Base-by-base conservation (phyloP, 2,329 filamentous ascomycete genomes). In the Colletotrichum theobromicola region DNA sequence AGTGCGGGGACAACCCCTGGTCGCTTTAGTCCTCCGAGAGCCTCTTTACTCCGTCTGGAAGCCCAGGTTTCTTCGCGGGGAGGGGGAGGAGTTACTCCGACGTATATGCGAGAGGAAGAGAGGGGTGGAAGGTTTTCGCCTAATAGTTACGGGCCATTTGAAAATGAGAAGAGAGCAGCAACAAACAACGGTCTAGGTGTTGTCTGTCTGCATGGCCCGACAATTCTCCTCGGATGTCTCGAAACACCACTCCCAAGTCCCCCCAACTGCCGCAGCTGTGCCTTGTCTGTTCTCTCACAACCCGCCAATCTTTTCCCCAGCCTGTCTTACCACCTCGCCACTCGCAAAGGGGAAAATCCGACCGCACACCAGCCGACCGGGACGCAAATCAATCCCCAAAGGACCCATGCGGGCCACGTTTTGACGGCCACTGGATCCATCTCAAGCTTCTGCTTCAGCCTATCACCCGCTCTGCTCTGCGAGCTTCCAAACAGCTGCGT, bases 171-270 rank as follows among this genome's bases (percentile, higher is more conserved):
- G n/a, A n/a, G n/a, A n/a, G n/a, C n/a, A n/a, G n/a, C n/a, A n/a
- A n/a, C n/a, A n/a, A n/a, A n/a, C n/a, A n/a, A n/a, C n/a, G n/a
- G n/a, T n/a, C n/a, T n/a, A n/a, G n/a, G n/a, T n/a, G n/a, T n/a
- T n/a, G n/a, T n/a, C n/a, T n/a, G n/a, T n/a, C 42, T 50, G 42
- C 5, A 21, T 50, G 42, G n/a, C 58, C 74, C 74, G 74, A 71
- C 35, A 61, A 67, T 71, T 74, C 62, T 76, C 74, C 71, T 76
- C 71, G 71, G 74, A 76, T 50, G 32, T 46, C 53, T 32, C 62
- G 21, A 35, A 28, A 32, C 30, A 32, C 26, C 57, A 35, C 28
- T 12, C 57, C 5, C 37, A n/a, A 42, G 37, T n/a, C 32, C n/a
- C 32, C n/a, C 32, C 35, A 37, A 37, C 35, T 18, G 35, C 35